These are phyloP conservation scores for Phytophthora foliorum DNA, from an alignment of 352 stramenopile species.

Conservation along the genomic window DNA sequence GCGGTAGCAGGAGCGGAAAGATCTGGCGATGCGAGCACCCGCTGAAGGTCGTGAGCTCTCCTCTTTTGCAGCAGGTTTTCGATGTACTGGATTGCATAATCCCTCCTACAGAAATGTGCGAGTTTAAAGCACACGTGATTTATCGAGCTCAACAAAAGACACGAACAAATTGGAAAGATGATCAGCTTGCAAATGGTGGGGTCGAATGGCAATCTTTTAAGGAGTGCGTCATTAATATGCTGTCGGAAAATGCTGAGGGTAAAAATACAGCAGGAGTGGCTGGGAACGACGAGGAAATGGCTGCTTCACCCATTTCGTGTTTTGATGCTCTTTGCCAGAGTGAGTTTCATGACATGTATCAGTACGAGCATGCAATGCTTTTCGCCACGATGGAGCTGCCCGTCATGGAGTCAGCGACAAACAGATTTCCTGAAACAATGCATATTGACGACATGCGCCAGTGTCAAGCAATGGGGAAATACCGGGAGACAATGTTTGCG, in stretches of 20 bases:
- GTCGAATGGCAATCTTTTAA: conserved; percentile 45
- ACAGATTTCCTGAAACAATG: not conserved
- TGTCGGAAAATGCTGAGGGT: conserved; percentile 6
- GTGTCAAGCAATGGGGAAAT: conserved; percentile 19
- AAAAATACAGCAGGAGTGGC: not conserved
- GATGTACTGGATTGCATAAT: conserved; percentile 41
- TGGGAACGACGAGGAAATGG: conserved; percentile 2
- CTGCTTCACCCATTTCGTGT: conserved; percentile 23
- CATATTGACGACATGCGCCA: not conserved
- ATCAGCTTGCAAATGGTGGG: conserved; percentile 13
- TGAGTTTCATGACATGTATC: conserved; percentile 57
- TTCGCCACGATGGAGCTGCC: conserved; percentile 49
- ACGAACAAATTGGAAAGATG: not conserved
- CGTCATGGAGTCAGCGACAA: not conserved
- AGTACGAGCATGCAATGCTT: conserved; percentile 51
- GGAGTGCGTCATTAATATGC: conserved; percentile 26
- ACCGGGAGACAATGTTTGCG: conserved; percentile 45
- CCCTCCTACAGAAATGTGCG: conserved; percentile 19
- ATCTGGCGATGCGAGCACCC: conserved; percentile 58
- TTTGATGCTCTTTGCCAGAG: conserved; percentile 57
- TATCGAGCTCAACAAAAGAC: conserved; percentile 28
- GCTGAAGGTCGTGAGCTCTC: conserved; percentile 38
- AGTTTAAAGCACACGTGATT: conserved; percentile 36
- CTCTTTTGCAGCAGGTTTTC: conserved; percentile 49
- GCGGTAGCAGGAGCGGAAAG: conserved; percentile 27